These are phyloP conservation scores for Dactylellina cionopaga DNA, from an alignment of 2,329 filamentous ascomycete genomes.

Conservation along the genomic window DNA sequence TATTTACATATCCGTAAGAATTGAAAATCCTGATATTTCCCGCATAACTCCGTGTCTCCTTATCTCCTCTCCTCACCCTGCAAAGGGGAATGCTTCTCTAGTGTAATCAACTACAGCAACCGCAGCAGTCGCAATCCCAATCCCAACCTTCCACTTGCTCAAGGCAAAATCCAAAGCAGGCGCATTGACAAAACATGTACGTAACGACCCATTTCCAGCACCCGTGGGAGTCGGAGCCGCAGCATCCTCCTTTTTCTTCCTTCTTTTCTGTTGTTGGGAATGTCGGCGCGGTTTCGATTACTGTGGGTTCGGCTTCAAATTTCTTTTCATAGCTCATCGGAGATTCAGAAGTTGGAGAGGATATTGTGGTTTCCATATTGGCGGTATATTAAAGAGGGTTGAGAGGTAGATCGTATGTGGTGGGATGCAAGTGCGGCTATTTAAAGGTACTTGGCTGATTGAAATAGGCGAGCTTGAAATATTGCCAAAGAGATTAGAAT, in stretches of 20 bases:
- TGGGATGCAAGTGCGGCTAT: background rate
- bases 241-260: background rate
- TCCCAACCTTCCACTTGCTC: constrained; percentile 17
- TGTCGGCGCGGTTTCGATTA: constrained; percentile 35
- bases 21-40: too few species aligned
- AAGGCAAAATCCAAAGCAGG: constrained; percentile 18
- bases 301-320: constrained; percentile 10
- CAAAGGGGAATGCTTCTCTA: background rate
- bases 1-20: too few species aligned
- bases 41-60: background rate
- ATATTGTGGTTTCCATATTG: constrained; percentile 26
- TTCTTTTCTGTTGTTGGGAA: constrained; percentile 4
- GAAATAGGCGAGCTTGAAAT: background rate
- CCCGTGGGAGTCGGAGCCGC: background rate
- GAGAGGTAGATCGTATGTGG: background rate
- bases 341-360: constrained; percentile 16
- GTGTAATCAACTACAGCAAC: background rate
- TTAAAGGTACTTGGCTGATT: background rate
- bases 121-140: constrained; percentile 26
- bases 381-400: background rate
- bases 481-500: background rate
- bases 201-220: constrained; percentile 35
- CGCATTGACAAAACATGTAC: constrained; percentile 35
- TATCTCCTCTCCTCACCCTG: background rate
- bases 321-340: constrained; percentile 45